phyloP scores from a whole-genome alignment of 225 moss, liverwort and hornwort species.

The Pseudoscleropodium purum region DNA sequence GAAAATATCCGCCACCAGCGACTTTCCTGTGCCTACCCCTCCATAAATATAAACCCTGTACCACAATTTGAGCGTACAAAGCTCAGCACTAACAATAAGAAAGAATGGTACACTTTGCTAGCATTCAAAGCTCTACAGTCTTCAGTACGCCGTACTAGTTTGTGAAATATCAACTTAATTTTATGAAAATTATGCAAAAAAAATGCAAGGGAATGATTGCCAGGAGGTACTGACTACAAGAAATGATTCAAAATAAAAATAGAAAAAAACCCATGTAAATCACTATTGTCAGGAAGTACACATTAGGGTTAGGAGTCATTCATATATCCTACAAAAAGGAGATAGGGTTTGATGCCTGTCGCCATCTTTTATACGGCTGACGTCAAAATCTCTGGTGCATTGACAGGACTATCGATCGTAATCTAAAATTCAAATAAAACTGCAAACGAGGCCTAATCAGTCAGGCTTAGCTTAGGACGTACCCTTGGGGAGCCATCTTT shows the following conservation, averaged over 20 bases:
- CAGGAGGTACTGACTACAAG: neutral
- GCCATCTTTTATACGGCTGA: neutral
- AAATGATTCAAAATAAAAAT: neutral
- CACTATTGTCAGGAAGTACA: neutral
- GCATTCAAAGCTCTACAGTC: neutral
- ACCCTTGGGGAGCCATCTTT: constrained; percentile 53
- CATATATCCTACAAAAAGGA: neutral
- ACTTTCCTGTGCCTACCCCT: constrained; percentile 81
- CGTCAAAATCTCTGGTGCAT: neutral
- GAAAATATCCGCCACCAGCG: constrained; percentile 68
- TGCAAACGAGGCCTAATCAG: neutral
- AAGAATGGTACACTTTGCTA: neutral
- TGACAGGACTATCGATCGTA: neutral
- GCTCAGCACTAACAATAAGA: neutral
- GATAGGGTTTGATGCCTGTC: neutral
- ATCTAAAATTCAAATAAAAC: neutral
- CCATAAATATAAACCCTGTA: constrained; percentile 76
- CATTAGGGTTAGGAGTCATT: neutral
- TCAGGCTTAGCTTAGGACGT: neutral
- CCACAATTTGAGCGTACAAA: constrained; percentile 1
- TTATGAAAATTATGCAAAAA: neutral
- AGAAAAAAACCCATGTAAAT: neutral
- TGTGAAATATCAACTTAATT: neutral
- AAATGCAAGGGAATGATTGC: neutral
- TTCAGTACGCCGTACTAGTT: neutral